Percentiles rank a stretch among this genome's conserved stretches.
These are phyloP conservation scores for Penicillium fimorum DNA, from an alignment of 495 filamentous ascomycete species.

Conservation along the genomic window DNA sequence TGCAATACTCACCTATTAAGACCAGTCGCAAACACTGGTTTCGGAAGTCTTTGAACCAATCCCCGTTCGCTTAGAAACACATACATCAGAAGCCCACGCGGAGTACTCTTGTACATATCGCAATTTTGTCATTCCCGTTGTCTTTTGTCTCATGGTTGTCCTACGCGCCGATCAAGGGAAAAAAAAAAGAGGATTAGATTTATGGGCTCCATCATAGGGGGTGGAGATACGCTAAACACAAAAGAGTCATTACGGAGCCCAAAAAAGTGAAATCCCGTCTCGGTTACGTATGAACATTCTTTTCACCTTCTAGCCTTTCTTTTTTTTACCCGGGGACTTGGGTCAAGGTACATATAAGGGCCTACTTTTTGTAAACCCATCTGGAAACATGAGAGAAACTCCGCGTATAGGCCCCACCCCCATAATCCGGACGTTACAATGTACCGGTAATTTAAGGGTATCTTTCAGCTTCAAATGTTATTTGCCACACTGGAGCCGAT, in stretches of 20 bases:
- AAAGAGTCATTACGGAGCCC: constrained; percentile 15
- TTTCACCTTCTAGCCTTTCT: constrained; percentile 42
- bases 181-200: background rate
- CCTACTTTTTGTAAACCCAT: background rate
- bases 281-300: constrained; percentile 44
- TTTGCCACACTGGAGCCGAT: constrained; percentile 12
- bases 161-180: background rate
- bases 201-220: constrained; percentile 19
- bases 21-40: constrained; percentile 15
- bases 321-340: constrained; percentile 22
- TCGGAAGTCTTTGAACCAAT: constrained; percentile 14
- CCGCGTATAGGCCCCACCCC: constrained; percentile 4
- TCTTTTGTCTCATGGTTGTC: constrained; percentile 1
- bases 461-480: constrained; percentile 2
- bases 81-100: constrained; percentile 17
- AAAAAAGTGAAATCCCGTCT: constrained; percentile 32
- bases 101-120: background rate
- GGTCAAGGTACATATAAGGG: constrained; percentile 9
- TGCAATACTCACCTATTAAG: constrained; percentile 12
- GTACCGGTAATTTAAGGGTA: background rate
- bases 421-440: background rate
- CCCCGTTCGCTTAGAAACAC: constrained; percentile 8
- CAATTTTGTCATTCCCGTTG: constrained; percentile 5
- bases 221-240: constrained; percentile 7
- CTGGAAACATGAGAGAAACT: background rate